Evolutionary conservation across 177 flowering plant genomes (phyloP), one percentile per base, ranked within the genome.

Genomic region (Vitis hybrid): DNA sequence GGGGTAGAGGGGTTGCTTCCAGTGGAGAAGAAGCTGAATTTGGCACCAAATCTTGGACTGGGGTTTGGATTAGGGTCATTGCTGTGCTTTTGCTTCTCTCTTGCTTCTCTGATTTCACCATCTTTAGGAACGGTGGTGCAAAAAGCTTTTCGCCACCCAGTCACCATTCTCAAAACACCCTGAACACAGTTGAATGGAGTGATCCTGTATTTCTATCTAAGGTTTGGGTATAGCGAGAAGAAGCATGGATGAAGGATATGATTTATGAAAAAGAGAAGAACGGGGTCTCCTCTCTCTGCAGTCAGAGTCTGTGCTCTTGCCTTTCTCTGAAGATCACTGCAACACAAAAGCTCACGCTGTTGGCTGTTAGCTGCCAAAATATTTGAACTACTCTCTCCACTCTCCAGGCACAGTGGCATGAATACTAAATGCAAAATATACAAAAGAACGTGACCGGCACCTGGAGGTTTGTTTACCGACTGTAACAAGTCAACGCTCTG

Each of bases 141-240:
- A 53, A 88, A 88, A 3, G 87, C 92, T 69, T 84, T 80, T 78
- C 90, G 71, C 92, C 92, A 88, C 10, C 90, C 87, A 18, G 72
- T 75, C 68, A 78, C 91, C 91, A 88, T 86, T 68, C 54, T 74
- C 15, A 20, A 14, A 17, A 28, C 11, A 28, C 28, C 28, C 28
- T 24, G 28, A 24, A 59, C 12, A 4, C 15, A 15, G 44, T 17
- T 6, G 20, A 18, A 61, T 28, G 54, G 49, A 24, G 22, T 19
- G 28, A 2, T 54, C 57, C n/a, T 17, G 55, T 6, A 3, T 10
- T 14, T 63, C 20, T 49, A 11, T 17, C 14, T 53, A 5, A 2
- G 7, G 62, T 14, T n/a, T 19, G 2, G 17, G 19, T 57, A 8
- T 13, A 50, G 13, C 3, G 52, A 65, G 19, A 9, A 64, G 10